Percentiles rank a stretch among this genome's conserved stretches.
These are phyloP conservation scores for Trifolium dubium DNA, from an alignment of 306 rosid species.

Conservation along the genomic window DNA sequence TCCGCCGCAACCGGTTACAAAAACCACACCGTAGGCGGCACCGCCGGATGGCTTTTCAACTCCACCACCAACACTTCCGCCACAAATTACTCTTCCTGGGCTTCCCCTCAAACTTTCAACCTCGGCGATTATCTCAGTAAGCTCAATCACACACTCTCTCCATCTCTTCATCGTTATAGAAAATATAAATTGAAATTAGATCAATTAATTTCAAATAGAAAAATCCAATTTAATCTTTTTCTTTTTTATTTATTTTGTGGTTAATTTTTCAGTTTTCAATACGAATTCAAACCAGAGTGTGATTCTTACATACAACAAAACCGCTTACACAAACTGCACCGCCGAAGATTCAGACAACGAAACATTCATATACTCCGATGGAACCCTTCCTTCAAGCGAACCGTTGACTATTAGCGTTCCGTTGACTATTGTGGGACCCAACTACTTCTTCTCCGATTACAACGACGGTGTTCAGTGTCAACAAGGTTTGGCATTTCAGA, in stretches of 20 bases:
- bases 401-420: slow-evolving; percentile 62
- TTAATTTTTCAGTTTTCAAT: slow-evolving; percentile 64
- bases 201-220: not conserved
- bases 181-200: slow-evolving; percentile 1
- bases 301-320: slow-evolving; percentile 73
- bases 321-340: slow-evolving; percentile 61
- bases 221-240: too few species aligned
- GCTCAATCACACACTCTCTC: slow-evolving; percentile 25
- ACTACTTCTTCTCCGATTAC: slow-evolving; percentile 77
- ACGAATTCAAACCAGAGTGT: slow-evolving; percentile 75
- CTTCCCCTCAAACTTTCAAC: slow-evolving; percentile 66
- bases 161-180: slow-evolving; percentile 1
- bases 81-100: slow-evolving; percentile 81
- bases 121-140: slow-evolving; percentile 90
- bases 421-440: slow-evolving; percentile 61
- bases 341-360: slow-evolving; percentile 61
- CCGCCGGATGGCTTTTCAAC: slow-evolving; percentile 82
- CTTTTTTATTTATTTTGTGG: not conserved
- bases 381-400: slow-evolving; percentile 35
- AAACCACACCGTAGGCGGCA: slow-evolving; percentile 82
- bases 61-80: slow-evolving; percentile 64
- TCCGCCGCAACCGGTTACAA: slow-evolving; percentile 52
- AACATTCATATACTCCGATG: slow-evolving; percentile 57
- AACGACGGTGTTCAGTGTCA: slow-evolving; percentile 69
- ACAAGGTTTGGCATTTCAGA: slow-evolving; percentile 71